A percentile compares a stretch with the other conserved stretches of the same genome.
Evolutionary conservation across 140 eudicot species (phyloP).

Genomic region (Cichorium intybus): DNA sequence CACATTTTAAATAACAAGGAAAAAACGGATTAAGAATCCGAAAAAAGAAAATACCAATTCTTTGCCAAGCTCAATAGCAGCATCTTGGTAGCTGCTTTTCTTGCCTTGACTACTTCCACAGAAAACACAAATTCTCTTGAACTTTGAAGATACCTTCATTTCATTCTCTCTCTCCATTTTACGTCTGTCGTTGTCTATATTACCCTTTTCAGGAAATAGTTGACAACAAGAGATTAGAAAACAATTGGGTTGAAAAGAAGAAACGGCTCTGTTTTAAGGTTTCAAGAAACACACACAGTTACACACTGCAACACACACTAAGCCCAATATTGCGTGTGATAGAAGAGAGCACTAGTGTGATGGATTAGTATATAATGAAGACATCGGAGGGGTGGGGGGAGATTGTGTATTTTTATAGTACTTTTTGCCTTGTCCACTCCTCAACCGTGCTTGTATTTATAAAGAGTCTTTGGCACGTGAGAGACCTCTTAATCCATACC

Average conservation of each 20-base stretch:
- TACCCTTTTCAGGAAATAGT: neutral
- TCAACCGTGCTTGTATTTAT: slow-evolving; percentile 34
- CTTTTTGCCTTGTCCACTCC: slow-evolving; percentile 33
- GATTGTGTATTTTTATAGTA: slow-evolving; percentile 21
- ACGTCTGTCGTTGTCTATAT: slow-evolving; percentile 18
- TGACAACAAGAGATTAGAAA: neutral
- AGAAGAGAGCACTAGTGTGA: slow-evolving; percentile 19
- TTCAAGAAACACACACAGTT: slow-evolving; percentile 18
- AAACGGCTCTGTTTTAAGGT: slow-evolving; percentile 18
- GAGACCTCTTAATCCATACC: slow-evolving; percentile 26
- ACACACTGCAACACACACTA: slow-evolving; percentile 15
- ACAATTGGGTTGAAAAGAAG: slow-evolving; percentile 9
- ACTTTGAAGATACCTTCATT: slow-evolving; percentile 54
- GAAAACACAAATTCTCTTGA: slow-evolving; percentile 86
- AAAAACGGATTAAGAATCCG: slow-evolving; percentile 6
- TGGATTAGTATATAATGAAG: slow-evolving; percentile 11
- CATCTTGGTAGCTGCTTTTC: slow-evolving; percentile 75
- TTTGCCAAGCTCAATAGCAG: slow-evolving; percentile 83
- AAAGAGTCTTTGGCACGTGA: slow-evolving; percentile 50
- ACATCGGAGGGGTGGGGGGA: slow-evolving; percentile 3
- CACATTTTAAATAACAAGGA: slow-evolving; percentile 10
- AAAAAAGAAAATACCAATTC: slow-evolving; percentile 51
- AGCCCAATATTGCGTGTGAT: slow-evolving; percentile 19
- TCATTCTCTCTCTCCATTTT: slow-evolving; percentile 58
- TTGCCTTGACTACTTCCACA: slow-evolving; percentile 97